Conservation (phyloP, 169 alveolate species). For the Prorocentrum cordatum region DNA sequence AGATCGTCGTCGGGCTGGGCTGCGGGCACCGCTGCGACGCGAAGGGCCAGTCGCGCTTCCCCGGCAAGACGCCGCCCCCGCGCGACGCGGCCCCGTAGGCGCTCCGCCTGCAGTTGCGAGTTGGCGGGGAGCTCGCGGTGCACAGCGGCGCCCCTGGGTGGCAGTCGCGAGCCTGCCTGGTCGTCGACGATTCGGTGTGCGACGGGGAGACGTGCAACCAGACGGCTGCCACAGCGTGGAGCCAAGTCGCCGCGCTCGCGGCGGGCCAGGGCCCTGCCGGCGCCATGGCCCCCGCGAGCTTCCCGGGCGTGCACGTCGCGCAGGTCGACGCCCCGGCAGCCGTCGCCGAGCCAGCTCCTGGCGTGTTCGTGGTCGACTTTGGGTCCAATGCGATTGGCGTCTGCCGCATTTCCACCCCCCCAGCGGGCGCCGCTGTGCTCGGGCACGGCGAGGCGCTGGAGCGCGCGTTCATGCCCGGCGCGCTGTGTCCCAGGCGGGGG, state of each 20-base stretch:
- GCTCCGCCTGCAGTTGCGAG: neutral
- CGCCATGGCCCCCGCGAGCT: neutral
- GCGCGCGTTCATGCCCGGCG: neutral
- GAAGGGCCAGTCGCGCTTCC: neutral
- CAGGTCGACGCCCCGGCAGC: neutral
- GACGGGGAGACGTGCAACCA: neutral
- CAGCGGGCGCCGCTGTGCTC: neutral
- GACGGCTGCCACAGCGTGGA: neutral
- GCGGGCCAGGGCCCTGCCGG: neutral
- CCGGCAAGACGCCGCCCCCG: neutral
- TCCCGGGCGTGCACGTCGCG: conserved; percentile 6
- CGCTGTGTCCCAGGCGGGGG: neutral
- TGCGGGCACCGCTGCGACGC: conserved; percentile 3
- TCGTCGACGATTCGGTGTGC: neutral
- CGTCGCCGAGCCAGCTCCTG: neutral
- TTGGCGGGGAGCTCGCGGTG: neutral
- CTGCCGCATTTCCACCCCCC: neutral
- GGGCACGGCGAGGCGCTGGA: conserved; percentile 1
- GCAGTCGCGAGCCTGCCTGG: neutral
- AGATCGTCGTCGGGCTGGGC: neutral
- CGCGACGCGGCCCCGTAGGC: neutral
- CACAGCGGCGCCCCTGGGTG: conserved; percentile 9
- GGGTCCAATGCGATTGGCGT: neutral
- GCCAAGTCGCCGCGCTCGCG: neutral
- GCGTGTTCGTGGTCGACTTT: neutral